Base-by-base conservation (phyloP, 148 eudicot species). In the Vaccinium macrocarpon region DNA sequence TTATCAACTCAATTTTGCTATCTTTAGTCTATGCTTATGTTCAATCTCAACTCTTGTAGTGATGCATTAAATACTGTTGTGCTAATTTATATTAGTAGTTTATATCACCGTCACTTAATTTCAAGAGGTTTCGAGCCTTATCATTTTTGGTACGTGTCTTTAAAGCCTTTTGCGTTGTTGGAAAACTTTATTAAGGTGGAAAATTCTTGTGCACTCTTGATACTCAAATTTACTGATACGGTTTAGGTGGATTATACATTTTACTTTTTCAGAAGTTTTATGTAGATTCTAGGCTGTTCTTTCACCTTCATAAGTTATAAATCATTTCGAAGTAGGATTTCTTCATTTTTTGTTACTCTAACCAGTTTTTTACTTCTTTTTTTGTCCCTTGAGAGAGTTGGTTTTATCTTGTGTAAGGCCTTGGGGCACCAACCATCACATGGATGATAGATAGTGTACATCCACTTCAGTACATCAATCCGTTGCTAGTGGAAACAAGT, bases 171-270 rank as follows among this genome's bases (percentile, higher is more conserved):
- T 32, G 35, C 75, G 32, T 10, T 71, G 38, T 32, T 11, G 18
- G 73, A 10, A 27, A 27, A 71, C 48, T 14, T 19, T 71, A 27
- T 71, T 71, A 71, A 32, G 46, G 75, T 71, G 75, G 46, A 71
- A 71, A 15, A 32, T 71, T 71, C 75, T 71, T 32, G 46, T 71
- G 75, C 75, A 32, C 75, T 71, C 76, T 71, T 71, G n/a, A 71
- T 71, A 15, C 11, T 71, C 48, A 42, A 71, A 29, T 35, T 71
- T 71, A 32, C 46, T 13, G 29, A 64, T 23, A 64, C 1, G 71
- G 71, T 64, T 64, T 64, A 42, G 46, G 32, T 9, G 32, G 71
- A 23, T 62, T n/a, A 42, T 42, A 5, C 46, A 42, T 42, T 42
- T 42, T 42, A 42, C 5, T 5, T 42, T 42, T 4, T 42, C 46